Evolutionary conservation across 768 basidiomycete species (phyloP).

Genomic region (Tricholomella constricta): DNA sequence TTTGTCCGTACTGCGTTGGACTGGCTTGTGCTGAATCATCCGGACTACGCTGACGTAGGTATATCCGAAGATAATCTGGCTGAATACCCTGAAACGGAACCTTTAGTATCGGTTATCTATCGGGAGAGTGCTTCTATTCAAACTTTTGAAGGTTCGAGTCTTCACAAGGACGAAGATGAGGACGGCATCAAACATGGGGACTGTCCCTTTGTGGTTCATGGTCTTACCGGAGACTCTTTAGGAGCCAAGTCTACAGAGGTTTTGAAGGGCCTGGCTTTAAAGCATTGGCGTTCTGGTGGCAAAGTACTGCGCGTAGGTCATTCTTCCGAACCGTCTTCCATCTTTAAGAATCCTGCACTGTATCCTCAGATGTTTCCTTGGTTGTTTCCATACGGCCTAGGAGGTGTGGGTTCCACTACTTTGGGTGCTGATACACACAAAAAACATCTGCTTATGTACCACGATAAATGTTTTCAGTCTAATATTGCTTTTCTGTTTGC

Average conservation of each 20-base stretch:
- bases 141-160: neutral
- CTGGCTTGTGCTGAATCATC: slow-evolving; percentile 39
- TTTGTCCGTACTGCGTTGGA: slow-evolving; percentile 24
- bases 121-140: neutral
- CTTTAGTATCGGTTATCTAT: slow-evolving; percentile 28
- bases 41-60: slow-evolving; percentile 29
- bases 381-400: too few relatives aligned
- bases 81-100: slow-evolving; percentile 22
- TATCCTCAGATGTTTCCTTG: slow-evolving; percentile 44
- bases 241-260: slow-evolving; percentile 16
- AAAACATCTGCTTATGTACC: slow-evolving; percentile 32
- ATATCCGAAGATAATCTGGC: slow-evolving; percentile 29
- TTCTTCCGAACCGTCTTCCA: slow-evolving; percentile 18
- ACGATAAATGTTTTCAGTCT: slow-evolving; percentile 39
- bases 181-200: slow-evolving; percentile 29
- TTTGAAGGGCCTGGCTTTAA: slow-evolving; percentile 25
- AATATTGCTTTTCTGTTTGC: slow-evolving; percentile 39
- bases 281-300: slow-evolving; percentile 23
- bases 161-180: slow-evolving; percentile 14
- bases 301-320: slow-evolving; percentile 31
- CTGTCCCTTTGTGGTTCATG: slow-evolving; percentile 41
- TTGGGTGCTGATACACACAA: slow-evolving; percentile 24
- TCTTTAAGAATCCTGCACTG: slow-evolving; percentile 33
- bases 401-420: slow-evolving; percentile 12
- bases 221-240: slow-evolving; percentile 29